Evolutionary conservation across 805 yeast species (phyloP).

Genomic region (Saccharomycopsis sp.): DNA sequence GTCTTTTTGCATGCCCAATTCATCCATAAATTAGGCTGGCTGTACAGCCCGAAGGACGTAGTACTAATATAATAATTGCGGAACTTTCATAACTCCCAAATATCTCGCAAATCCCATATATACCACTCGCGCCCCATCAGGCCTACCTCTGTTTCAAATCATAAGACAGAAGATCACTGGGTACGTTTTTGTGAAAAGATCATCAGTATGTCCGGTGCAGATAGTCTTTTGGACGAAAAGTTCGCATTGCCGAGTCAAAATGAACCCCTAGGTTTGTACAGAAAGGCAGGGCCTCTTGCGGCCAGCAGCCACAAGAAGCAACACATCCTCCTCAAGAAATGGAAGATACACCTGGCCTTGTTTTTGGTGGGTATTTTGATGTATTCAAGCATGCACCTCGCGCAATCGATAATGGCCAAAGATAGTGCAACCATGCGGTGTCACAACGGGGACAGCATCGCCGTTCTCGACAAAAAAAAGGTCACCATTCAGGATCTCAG

Average conservation of each 20-base stretch:
- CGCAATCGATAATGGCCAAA: no score
- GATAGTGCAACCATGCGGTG: no score
- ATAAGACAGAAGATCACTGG: no score
- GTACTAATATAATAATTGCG: background rate
- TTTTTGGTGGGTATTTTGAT: background rate
- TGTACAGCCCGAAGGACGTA: background rate
- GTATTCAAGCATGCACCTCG: background rate
- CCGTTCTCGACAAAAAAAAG: conserved; percentile 12
- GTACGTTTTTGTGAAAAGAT: no score
- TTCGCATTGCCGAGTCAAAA: background rate
- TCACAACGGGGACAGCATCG: background rate
- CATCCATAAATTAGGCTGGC: background rate
- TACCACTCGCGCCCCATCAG: no score
- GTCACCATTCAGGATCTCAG: conserved; percentile 42
- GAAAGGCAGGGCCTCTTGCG: background rate
- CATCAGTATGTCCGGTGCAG: background rate
- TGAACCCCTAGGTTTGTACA: background rate
- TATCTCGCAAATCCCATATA: no score
- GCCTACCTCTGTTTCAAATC: no score
- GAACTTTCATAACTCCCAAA: no score
- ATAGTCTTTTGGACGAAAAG: background rate
- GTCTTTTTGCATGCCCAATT: background rate
- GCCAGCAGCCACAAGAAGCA: background rate
- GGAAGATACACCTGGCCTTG: background rate
- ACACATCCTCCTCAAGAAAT: background rate